Evolutionary conservation across 208 protist species (phyloP), one percentile per base, ranked within the genome.

Genomic region (Trypanosoma conorhini): DNA sequence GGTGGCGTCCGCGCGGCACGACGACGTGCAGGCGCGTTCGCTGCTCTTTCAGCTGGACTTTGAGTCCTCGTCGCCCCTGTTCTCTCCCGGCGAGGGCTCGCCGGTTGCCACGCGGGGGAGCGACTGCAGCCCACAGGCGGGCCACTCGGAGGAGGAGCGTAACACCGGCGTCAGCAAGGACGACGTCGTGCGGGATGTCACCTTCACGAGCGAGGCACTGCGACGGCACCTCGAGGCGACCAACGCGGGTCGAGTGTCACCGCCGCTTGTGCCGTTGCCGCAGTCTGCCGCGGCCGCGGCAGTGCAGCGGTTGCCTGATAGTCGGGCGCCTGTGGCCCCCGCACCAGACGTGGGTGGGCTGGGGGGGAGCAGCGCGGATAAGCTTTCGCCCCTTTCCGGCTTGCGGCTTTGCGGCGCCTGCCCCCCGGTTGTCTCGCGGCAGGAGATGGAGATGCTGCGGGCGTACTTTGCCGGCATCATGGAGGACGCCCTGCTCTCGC

Each of bases 361-460:
- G 46, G 28, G 46, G 7, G 48, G 42, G 13, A 66, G 40, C 5
- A 22, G 9, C 46, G 9, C 21, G 8, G 44, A 19, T 24, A 4
- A 26, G 4, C 7, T 30, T 48, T 66, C 28, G 28, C 0, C 62
- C 26, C 7, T 0, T 2, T 66, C 62, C 40, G 10, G 3, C 46
- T 0, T 1, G 15, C 5, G 52, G 28, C 1, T 24, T 22, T n/a
- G 21, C 33, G 19, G 31, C 22, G 59, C 22, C 50, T 44, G 22
- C 31, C 67, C 71, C 13, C 63, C 64, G 15, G 4, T 60, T 52
- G 64, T 76, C 9, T 76, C 71, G 31, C 71, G 57, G 7, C 62
- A 67, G 12, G 85, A 90, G 66, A 81, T 90, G 82, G 85, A 89
- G 64, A 83, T 89, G 70, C 82, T 93, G 21, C 82, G 85, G 12